These are phyloP conservation scores for Calonectria honghensis DNA, from an alignment of 2,329 filamentous ascomycete genomes.

Conservation along the genomic window DNA sequence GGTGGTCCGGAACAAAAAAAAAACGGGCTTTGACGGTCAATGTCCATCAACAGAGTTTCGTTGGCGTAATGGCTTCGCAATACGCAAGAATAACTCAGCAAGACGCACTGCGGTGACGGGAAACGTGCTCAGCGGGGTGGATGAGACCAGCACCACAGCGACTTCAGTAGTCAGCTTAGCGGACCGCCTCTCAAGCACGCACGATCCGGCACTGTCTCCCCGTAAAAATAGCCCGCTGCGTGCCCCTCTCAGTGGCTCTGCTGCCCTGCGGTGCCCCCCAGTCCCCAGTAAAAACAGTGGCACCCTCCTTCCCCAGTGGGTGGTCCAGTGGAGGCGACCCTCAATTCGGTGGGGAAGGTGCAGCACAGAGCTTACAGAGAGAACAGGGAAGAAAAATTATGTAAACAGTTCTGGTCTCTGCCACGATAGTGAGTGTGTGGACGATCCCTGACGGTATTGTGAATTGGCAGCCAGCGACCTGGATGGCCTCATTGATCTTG, in stretches of 20 bases:
- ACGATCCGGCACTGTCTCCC: conserved; percentile 21
- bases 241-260: conserved; percentile 22
- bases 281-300: conserved; percentile 25
- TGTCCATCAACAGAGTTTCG: conserved; percentile 34
- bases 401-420: conserved; percentile 21
- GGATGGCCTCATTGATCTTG: conserved; percentile 26
- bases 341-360: conserved; percentile 35
- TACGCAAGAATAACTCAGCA: conserved; percentile 47
- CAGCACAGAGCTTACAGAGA: conserved; percentile 27
- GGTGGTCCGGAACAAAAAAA: conserved; percentile 29
- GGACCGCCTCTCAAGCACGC: conserved; percentile 10
- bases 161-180: conserved; percentile 14
- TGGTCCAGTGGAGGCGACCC: conserved; percentile 27
- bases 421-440: neutral
- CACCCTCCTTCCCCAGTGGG: conserved; percentile 28
- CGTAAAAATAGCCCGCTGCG: conserved; percentile 19
- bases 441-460: conserved; percentile 1
- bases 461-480: neutral
- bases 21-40: conserved; percentile 34
- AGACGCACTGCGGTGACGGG: conserved; percentile 42
- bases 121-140: conserved; percentile 55
- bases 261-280: conserved; percentile 21
- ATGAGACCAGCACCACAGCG: conserved; percentile 46
- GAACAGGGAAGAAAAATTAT: conserved; percentile 17
- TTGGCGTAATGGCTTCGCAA: conserved; percentile 50